Percentiles rank a stretch among this genome's conserved stretches.
Conservation (phyloP, 2,329 filamentous ascomycete genomes). For the Fusarium praegraminearum region DNA sequence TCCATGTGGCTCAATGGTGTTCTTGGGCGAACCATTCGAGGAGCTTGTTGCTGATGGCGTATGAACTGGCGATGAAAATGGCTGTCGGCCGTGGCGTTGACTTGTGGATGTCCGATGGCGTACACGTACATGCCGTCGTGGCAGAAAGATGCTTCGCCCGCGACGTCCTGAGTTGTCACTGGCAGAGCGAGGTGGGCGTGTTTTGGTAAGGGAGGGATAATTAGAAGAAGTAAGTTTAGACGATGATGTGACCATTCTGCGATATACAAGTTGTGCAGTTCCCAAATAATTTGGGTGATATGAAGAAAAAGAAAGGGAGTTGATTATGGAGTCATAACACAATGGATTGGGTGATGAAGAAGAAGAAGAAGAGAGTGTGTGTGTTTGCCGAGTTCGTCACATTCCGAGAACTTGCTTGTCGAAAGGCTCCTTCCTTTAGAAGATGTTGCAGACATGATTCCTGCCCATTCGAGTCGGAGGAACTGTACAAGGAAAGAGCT, state of each 20-base stretch:
- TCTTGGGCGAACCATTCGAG: neutral
- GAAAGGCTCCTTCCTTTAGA: neutral
- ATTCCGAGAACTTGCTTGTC: neutral
- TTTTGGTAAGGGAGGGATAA: conserved; percentile 34
- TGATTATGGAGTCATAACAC: conserved; percentile 25
- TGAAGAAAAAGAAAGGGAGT: neutral
- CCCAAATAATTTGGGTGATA: conserved; percentile 44
- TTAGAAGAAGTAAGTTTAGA: conserved; percentile 46
- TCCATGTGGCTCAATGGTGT: neutral
- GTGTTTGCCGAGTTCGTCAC: neutral
- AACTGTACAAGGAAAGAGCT: neutral
- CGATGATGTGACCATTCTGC: conserved; percentile 49
- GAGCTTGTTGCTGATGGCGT: neutral
- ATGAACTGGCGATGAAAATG: conserved; percentile 13
- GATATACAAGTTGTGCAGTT: conserved; percentile 19
- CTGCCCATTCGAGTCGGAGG: neutral
- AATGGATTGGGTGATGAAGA: conserved; percentile 19
- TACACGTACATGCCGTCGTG: conserved; percentile 44
- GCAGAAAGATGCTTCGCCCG: conserved; percentile 46
- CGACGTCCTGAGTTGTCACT: conserved; percentile 39
- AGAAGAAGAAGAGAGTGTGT: neutral
- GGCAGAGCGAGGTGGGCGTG: conserved; percentile 15
- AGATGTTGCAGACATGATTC: conserved; percentile 8
- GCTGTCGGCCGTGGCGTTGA: neutral
- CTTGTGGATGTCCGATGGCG: conserved; percentile 31